Conservation (phyloP, 148 eudicot genomes). For the Rhododendron molle region DNA sequence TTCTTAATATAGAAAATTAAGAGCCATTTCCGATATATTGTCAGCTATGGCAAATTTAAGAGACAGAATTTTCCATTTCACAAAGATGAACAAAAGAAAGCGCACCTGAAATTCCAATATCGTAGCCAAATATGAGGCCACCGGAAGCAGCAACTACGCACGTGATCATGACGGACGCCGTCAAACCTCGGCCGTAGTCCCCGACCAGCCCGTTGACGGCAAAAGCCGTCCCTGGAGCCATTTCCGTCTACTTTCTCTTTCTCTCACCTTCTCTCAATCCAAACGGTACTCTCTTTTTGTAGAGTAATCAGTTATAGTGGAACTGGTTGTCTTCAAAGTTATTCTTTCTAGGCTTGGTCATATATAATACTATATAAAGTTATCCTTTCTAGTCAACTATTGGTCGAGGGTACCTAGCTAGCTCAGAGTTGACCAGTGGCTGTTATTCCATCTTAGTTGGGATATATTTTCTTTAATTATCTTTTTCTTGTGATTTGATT, state of each 20-base stretch:
- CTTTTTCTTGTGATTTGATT: too few relatives aligned
- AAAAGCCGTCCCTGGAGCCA: conserved; percentile 20
- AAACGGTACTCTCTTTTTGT: not conserved
- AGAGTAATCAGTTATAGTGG: too few relatives aligned
- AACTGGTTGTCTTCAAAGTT: too few relatives aligned
- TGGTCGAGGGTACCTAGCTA: too few relatives aligned
- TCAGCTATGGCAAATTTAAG: not conserved
- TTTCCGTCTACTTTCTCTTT: not conserved
- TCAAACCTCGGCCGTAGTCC: conserved; percentile 19
- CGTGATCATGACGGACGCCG: conserved; percentile 37
- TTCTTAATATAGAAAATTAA: too few relatives aligned
- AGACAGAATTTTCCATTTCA: not conserved
- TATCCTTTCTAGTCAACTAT: too few relatives aligned
- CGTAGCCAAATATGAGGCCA: conserved; percentile 51
- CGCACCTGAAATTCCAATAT: conserved; percentile 2
- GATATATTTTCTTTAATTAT: too few relatives aligned
- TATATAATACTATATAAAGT: too few relatives aligned
- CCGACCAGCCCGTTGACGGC: not conserved
- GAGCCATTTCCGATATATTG: too few relatives aligned
- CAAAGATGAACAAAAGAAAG: not conserved
- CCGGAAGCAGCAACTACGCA: conserved; percentile 52
- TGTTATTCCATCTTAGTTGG: too few relatives aligned
- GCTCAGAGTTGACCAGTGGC: too few relatives aligned
- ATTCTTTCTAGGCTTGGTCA: too few relatives aligned
- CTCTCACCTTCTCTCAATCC: not conserved